Conservation (phyloP, 164 flowering plant species). For the Malania oleifera region DNA sequence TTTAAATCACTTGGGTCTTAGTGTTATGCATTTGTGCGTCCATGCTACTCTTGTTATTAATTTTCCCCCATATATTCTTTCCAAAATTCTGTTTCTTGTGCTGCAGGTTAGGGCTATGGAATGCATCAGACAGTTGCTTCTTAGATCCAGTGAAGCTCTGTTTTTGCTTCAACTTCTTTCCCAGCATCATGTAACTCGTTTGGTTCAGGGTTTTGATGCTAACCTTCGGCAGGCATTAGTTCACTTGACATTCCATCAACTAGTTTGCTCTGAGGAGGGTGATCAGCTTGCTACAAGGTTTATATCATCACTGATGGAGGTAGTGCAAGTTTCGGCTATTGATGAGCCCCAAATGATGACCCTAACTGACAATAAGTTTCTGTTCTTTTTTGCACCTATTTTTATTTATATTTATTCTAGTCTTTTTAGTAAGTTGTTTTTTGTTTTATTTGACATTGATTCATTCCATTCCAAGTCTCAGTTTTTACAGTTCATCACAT, state of each 20-base stretch:
- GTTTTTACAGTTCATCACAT: conserved; percentile 4
- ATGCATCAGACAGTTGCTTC: conserved; percentile 86
- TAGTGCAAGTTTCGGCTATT: conserved; percentile 23
- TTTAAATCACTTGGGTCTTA: background rate
- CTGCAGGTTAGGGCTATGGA: conserved; percentile 95
- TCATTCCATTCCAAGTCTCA: background rate
- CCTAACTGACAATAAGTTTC: too few relatives aligned
- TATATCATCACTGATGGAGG: conserved; percentile 91
- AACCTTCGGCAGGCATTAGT: conserved; percentile 40
- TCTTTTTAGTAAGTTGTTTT: background rate
- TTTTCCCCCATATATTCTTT: background rate
- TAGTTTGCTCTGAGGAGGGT: conserved; percentile 94
- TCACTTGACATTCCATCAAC: conserved; percentile 84
- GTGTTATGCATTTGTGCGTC: background rate
- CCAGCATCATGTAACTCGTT: conserved; percentile 78
- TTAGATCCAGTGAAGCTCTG: conserved; percentile 87
- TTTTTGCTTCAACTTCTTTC: conserved; percentile 84
- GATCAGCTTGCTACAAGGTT: conserved; percentile 86
- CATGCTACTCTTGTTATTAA: background rate
- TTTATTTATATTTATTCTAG: too few relatives aligned
- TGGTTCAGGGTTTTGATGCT: conserved; percentile 70
- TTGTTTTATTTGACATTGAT: background rate
- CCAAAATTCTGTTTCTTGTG: conserved; percentile 5
- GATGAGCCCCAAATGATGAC: background rate
- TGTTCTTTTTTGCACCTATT: too few relatives aligned